Evolutionary conservation across 2,329 filamentous ascomycete species (phyloP).

Genomic region (Lachnellula hyalina): DNA sequence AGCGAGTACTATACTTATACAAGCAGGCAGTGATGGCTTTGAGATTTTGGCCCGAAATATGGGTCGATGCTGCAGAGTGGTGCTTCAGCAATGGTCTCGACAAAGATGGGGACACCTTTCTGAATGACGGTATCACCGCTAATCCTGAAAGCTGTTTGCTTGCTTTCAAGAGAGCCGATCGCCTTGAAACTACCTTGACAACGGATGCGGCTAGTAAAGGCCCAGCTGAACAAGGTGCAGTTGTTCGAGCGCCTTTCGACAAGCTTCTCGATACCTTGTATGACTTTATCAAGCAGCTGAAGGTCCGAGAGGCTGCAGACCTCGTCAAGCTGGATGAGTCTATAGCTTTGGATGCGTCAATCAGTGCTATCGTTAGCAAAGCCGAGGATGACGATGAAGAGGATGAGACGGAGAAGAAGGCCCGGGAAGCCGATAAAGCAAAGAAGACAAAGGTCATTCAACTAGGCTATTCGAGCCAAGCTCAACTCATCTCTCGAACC

Average conservation of each 20-base stretch:
- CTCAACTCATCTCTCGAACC: slow-evolving; percentile 71
- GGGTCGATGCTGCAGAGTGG: slow-evolving; percentile 93
- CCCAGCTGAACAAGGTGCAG: slow-evolving; percentile 54
- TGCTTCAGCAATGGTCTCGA: slow-evolving; percentile 74
- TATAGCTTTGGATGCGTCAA: slow-evolving; percentile 28
- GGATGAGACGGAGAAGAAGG: slow-evolving; percentile 30
- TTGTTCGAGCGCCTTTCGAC: slow-evolving; percentile 74
- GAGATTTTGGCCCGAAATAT: slow-evolving; percentile 91
- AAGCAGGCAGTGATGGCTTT: slow-evolving; percentile 91
- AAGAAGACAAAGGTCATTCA: slow-evolving; percentile 57
- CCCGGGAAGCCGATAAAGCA: slow-evolving; percentile 45
- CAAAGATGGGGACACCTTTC: slow-evolving; percentile 60
- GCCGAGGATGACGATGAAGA: slow-evolving; percentile 47
- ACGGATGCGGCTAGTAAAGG: slow-evolving; percentile 71
- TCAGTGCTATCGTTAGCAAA: slow-evolving; percentile 37
- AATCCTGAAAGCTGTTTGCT: slow-evolving; percentile 93
- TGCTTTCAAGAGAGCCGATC: slow-evolving; percentile 83
- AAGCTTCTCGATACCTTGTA: slow-evolving; percentile 84
- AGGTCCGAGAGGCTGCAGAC: slow-evolving; percentile 56
- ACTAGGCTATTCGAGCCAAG: slow-evolving; percentile 66
- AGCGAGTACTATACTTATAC: slow-evolving; percentile 83
- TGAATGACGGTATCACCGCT: slow-evolving; percentile 75
- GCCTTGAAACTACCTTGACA: slow-evolving; percentile 72
- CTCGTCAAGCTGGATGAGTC: slow-evolving; percentile 52
- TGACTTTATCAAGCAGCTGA: slow-evolving; percentile 69